These are phyloP conservation scores for Blastobotrys elegans DNA, from an alignment of 1,139 yeast genomes.

Conservation along the genomic window DNA sequence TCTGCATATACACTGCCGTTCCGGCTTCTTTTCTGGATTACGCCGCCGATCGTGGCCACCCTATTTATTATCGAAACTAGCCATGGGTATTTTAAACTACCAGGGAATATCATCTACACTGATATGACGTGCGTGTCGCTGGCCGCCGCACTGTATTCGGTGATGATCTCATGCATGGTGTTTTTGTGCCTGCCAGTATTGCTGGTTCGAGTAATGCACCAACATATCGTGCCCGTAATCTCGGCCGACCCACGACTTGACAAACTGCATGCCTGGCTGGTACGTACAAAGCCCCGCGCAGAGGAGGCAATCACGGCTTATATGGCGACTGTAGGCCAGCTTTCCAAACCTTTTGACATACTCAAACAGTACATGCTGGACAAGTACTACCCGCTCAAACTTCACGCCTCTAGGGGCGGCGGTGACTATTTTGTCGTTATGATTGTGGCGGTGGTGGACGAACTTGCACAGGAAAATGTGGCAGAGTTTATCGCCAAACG, in stretches of 20 bases:
- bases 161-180: background rate
- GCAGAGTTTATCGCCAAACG: background rate
- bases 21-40: background rate
- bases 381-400: background rate
- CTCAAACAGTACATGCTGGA: conserved; percentile 1
- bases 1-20: conserved; percentile 6
- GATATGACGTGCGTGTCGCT: background rate
- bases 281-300: background rate
- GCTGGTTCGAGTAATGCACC: conserved; percentile 1
- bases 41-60: conserved; percentile 1
- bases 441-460: background rate
- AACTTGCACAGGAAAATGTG: background rate
- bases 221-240: background rate
- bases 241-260: background rate
- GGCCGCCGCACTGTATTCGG: background rate
- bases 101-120: background rate
- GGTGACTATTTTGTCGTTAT: background rate
- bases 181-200: conserved; percentile 7
- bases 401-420: background rate
- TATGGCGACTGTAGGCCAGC: conserved; percentile 1
- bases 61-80: conserved; percentile 1
- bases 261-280: background rate
- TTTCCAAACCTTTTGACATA: background rate
- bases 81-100: background rate
- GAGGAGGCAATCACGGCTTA: background rate